phyloP scores from a whole-genome alignment of 1,139 yeast species.

The Blastobotrys aristatus region DNA sequence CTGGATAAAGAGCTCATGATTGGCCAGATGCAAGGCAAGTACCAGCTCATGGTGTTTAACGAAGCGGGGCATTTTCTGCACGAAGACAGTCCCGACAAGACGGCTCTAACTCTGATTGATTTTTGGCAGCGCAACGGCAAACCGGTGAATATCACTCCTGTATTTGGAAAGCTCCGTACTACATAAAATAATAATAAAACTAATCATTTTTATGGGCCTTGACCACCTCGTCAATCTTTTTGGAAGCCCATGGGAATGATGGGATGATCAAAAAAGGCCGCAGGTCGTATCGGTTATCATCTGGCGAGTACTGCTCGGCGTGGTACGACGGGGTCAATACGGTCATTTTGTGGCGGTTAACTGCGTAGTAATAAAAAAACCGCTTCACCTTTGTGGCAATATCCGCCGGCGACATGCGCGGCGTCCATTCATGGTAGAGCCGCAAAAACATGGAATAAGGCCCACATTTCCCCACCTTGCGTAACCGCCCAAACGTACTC shows the following conservation, averaged over 20 bases:
- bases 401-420: conserved; percentile 70
- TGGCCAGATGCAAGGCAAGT: conserved; percentile 94
- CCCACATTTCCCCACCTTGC: conserved; percentile 92
- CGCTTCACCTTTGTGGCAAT: conserved; percentile 89
- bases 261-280: conserved; percentile 92
- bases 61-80: conserved; percentile 89
- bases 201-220: conserved; percentile 16
- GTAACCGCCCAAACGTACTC: conserved; percentile 81
- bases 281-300: conserved; percentile 91
- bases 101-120: conserved; percentile 45
- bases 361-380: conserved; percentile 88
- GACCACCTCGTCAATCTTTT: conserved; percentile 77
- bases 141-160: conserved; percentile 30
- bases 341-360: conserved; percentile 95
- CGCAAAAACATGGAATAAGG: conserved; percentile 92
- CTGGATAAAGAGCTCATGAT: conserved; percentile 79
- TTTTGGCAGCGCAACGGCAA: conserved; percentile 50
- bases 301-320: conserved; percentile 97
- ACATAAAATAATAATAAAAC: background rate
- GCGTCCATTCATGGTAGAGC: conserved; percentile 88
- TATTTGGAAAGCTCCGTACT: conserved; percentile 31
- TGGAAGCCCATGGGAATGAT: conserved; percentile 84
- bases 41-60: conserved; percentile 78
- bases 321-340: conserved; percentile 95
- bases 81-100: conserved; percentile 74